These are phyloP conservation scores for Petunia axillaris DNA, from an alignment of 257 asterid genomes.

Conservation along the genomic window DNA sequence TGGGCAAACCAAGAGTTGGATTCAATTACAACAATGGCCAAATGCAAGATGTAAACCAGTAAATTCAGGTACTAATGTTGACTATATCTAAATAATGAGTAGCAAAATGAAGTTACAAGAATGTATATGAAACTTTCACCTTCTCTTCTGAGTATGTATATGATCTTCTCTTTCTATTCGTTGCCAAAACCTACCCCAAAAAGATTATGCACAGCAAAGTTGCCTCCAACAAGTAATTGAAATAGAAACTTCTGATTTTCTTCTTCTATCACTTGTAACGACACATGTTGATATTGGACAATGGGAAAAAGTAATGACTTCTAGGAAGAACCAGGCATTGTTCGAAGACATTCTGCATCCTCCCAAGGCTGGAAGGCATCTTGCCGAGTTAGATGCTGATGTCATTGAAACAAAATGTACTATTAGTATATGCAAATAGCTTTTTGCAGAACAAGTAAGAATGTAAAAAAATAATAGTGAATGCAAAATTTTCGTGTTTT, in stretches of 20 bases:
- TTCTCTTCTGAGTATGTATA: constrained; percentile 1
- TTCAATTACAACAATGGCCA: constrained; percentile 66
- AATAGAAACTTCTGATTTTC: constrained; percentile 7
- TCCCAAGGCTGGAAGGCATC: constrained; percentile 40
- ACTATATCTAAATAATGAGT: constrained; percentile 19
- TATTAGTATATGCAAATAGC: not conserved
- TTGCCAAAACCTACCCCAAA: not conserved
- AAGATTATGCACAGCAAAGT: constrained; percentile 5
- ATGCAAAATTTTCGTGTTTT: not conserved
- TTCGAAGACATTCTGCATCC: constrained; percentile 30
- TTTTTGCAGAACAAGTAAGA: constrained; percentile 13
- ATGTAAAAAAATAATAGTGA: not conserved
- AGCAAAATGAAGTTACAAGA: constrained; percentile 16
- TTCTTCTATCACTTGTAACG: constrained; percentile 20
- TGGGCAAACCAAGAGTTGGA: constrained; percentile 91
- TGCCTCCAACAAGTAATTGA: not conserved
- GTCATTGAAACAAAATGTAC: constrained; percentile 6
- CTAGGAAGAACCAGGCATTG: constrained; percentile 19
- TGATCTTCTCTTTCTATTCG: not conserved
- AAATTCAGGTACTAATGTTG: constrained; percentile 21
- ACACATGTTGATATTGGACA: not conserved
- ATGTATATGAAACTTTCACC: constrained; percentile 20
- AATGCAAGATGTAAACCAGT: constrained; percentile 44
- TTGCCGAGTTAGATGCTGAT: constrained; percentile 31
- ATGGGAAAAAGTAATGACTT: constrained; percentile 25